Evolutionary conservation across 2,329 filamentous ascomycete genomes (phyloP).

Genomic region (Alternaria longipes): DNA sequence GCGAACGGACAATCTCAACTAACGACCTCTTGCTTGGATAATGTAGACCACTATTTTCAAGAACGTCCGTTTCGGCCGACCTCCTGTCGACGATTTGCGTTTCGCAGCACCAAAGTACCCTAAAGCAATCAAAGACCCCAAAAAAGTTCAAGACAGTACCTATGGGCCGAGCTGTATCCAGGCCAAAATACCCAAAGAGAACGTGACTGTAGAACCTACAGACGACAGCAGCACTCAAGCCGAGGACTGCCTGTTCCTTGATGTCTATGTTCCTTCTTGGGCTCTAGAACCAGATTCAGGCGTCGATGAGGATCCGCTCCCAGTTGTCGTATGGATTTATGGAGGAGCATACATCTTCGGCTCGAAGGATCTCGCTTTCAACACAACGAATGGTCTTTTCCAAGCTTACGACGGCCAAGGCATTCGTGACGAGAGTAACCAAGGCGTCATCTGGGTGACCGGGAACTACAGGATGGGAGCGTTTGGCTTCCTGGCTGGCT

Average conservation of each 20-base stretch:
- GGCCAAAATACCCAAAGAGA: neutral
- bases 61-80: neutral
- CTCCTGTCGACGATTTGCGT: neutral
- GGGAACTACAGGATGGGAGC: neutral
- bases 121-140: neutral
- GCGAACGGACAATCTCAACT: neutral
- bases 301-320: neutral
- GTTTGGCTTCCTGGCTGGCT: neutral
- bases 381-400: neutral
- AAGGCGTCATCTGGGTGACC: neutral
- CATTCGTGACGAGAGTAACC: accelerated
- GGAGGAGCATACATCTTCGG: neutral
- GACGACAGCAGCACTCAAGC: neutral
- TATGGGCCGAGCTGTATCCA: neutral
- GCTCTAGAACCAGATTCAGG: neutral
- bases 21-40: neutral
- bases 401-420: neutral
- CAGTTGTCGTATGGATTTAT: neutral
- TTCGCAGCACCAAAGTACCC: neutral
- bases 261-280: neutral
- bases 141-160: neutral
- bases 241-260: neutral
- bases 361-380: neutral
- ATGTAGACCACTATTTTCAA: neutral
- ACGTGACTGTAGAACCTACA: neutral